Evolutionary conservation across 345 rosid genomes (phyloP).

Genomic region (Raphanus raphanistrum): DNA sequence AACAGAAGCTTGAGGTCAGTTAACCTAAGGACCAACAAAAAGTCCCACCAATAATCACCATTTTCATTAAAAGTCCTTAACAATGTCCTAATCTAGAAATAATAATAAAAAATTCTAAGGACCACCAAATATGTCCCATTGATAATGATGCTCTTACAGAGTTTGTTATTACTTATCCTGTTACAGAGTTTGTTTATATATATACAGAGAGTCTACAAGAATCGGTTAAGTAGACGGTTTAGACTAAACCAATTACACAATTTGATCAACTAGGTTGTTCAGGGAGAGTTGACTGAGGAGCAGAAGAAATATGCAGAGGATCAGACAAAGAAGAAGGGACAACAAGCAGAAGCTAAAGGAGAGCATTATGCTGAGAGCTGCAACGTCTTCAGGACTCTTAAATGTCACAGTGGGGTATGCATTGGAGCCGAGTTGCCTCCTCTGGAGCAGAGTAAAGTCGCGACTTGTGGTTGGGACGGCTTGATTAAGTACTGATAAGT

Average conservation of each 20-base stretch:
- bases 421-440: constrained; percentile 97
- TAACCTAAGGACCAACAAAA: too few relatives aligned
- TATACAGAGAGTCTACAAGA: too few relatives aligned
- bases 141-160: too few relatives aligned
- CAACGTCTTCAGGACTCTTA: constrained; percentile 85
- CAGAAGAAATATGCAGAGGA: constrained; percentile 98
- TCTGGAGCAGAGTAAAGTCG: constrained; percentile 93
- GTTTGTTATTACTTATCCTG: too few relatives aligned
- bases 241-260: too few relatives aligned
- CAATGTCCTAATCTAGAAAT: too few relatives aligned
- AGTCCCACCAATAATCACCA: too few relatives aligned
- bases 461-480: constrained; percentile 99
- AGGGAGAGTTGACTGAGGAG: constrained; percentile 82
- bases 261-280: constrained; percentile 45
- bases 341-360: constrained; percentile 61
- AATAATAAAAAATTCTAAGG: too few relatives aligned
- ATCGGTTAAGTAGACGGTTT: too few relatives aligned
- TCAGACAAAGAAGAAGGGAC: constrained; percentile 85
- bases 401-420: constrained; percentile 89
- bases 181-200: too few relatives aligned
- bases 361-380: constrained; percentile 85
- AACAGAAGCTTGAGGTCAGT: constrained; percentile 85
- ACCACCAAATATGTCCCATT: too few relatives aligned
- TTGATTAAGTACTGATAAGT: constrained; percentile 93
- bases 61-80: too few relatives aligned